These are phyloP conservation scores for Sphagnum fallax DNA, from an alignment of 228 moss, liverwort and hornwort species.

Conservation along the genomic window DNA sequence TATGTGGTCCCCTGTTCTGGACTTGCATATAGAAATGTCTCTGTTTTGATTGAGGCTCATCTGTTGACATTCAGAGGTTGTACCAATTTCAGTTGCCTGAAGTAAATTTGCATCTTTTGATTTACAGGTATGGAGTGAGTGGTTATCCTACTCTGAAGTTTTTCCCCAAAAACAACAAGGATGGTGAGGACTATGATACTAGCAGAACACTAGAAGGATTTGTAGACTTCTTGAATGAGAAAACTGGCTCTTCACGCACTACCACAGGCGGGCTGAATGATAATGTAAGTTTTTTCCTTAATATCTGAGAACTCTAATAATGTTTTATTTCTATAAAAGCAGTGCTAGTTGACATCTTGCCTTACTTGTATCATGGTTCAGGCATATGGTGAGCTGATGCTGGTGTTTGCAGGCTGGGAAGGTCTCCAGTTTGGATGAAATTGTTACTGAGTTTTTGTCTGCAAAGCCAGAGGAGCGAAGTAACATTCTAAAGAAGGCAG, in stretches of 20 bases:
- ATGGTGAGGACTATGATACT: slow-evolving; percentile 76
- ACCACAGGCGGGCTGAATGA: slow-evolving; percentile 51
- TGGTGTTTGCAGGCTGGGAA: slow-evolving; percentile 58
- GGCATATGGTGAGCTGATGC: neutral
- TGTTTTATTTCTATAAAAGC: neutral
- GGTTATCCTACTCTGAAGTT: slow-evolving; percentile 95
- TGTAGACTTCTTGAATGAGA: slow-evolving; percentile 71
- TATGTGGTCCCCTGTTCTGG: too few relatives aligned
- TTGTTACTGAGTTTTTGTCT: slow-evolving; percentile 62
- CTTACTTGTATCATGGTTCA: neutral
- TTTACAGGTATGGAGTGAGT: slow-evolving; percentile 64
- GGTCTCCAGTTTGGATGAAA: slow-evolving; percentile 50
- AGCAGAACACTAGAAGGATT: slow-evolving; percentile 64
- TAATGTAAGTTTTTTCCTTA: slow-evolving; percentile 37
- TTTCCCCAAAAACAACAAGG: slow-evolving; percentile 77
- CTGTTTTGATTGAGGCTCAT: too few relatives aligned
- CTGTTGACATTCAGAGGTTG: too few relatives aligned
- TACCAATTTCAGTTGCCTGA: too few relatives aligned
- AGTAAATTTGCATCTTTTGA: neutral
- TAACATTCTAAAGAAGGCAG: slow-evolving; percentile 59
- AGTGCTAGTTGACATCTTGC: neutral
- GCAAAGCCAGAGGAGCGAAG: slow-evolving; percentile 62
- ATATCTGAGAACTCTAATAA: neutral
- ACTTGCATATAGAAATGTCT: too few relatives aligned
- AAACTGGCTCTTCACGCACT: slow-evolving; percentile 72